These are phyloP conservation scores for Kazachstania sp. DNA, from an alignment of 1,139 yeast genomes.

Conservation along the genomic window DNA sequence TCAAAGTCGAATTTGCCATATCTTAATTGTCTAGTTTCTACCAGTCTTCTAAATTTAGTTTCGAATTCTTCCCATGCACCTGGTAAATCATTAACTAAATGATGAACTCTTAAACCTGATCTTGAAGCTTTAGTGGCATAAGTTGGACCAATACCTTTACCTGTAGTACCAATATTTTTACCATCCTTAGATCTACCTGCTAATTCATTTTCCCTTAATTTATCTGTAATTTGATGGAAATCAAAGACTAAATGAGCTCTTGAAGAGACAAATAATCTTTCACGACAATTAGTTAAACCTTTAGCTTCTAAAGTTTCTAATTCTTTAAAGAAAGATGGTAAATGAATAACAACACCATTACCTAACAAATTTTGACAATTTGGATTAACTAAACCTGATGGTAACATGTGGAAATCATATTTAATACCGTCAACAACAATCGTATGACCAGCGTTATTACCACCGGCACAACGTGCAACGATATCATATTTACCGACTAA, in stretches of 20 bases:
- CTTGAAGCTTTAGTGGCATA: constrained; percentile 95
- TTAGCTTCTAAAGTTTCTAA: constrained; percentile 71
- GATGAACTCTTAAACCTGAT: constrained; percentile 95
- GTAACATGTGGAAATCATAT: constrained; percentile 97
- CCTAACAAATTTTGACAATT: constrained; percentile 86
- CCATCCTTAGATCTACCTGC: constrained; percentile 51
- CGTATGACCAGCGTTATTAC: constrained; percentile 98
- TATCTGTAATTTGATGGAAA: constrained; percentile 95
- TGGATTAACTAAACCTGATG: constrained; percentile 92
- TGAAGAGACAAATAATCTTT: constrained; percentile 77
- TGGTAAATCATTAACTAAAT: constrained; percentile 79
- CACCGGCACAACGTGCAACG: constrained; percentile 98
- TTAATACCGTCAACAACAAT: constrained; percentile 82
- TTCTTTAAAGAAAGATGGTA: constrained; percentile 88
- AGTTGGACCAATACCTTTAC: constrained; percentile 98
- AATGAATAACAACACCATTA: constrained; percentile 92
- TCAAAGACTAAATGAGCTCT: constrained; percentile 96
- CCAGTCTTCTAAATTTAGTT: constrained; percentile 63
- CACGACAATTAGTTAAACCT: constrained; percentile 63
- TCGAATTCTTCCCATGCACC: constrained; percentile 92
- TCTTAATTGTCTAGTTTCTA: constrained; percentile 74
- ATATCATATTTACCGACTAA: constrained; percentile 90
- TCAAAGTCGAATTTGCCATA: constrained; percentile 92
- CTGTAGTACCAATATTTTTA: constrained; percentile 95
- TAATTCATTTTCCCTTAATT: constrained; percentile 86